Evolutionary conservation across 2,329 filamentous ascomycete species (phyloP), one percentile per base, ranked within the genome.

Genomic region (Scedosporium minutisporum): DNA sequence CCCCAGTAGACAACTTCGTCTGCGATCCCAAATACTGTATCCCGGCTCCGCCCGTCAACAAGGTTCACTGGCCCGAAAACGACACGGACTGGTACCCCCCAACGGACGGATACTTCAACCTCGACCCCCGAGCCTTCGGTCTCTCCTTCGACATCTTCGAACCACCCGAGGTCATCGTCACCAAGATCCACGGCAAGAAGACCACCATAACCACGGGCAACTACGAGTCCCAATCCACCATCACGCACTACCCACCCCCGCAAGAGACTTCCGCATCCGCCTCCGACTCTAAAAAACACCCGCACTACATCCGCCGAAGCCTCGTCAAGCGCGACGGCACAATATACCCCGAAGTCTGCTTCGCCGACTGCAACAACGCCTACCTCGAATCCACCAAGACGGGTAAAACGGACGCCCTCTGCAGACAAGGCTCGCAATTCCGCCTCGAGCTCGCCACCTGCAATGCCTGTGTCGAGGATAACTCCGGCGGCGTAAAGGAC

Each of bases 101-200:
- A 1, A 66, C 68, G 3, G 65, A 66, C 0, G 83, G 80, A 3
- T 89, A 88, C 69, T 90, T 86, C 73, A 81, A 89, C 64, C 77
- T 90, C n/a, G 77, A 86, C 62, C 76, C 87, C 0, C 71, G 76
- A 1, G 78, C 78, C 0, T 90, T 90, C 63, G 87, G 86, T 4
- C 74, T 90, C 16, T 81, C 78, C 59, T 87, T 83, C 64, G 81
- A 81, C 51, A 85, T 89, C 18, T 89, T 88, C 64, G 76, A 78
- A 21, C 72, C 77, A 25, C 72, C 78, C 25, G 68, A 80, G 4
- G 67, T 75, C 1, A 67, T 77, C 10, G 67, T 76, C 4, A 73
- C 73, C 62, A 69, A 73, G 2, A 62, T 75, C 6, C 66, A 73
- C 29, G 75, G 74, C 27, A 68, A 70, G 12, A 68, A 71, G 9